Base-by-base conservation (phyloP, 257 asterid species). In the Ligustrum vulgare region DNA sequence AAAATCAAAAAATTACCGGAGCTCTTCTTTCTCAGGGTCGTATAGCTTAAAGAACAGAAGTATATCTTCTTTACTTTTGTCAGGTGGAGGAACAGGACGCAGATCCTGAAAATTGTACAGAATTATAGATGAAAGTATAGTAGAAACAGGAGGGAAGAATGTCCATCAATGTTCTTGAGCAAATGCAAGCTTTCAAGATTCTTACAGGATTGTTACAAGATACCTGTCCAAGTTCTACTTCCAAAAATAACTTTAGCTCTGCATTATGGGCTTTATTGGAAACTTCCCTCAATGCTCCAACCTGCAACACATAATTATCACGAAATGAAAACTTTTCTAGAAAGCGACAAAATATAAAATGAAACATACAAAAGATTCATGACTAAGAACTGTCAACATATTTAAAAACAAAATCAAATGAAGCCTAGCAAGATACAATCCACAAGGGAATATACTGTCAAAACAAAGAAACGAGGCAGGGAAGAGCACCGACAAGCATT, bases 1-100 rank as follows among this genome's bases (percentile, higher is more conserved):
- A 64, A 33, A 77, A 18, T 32, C 6, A 72, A 63, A 23, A 28
- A 56, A 63, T 67, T 89, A 95, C 99, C 97, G 82, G 43, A 93
- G 96, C 85, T 91, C 96, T 85, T 90, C 97, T 84, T 90, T 95
- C 84, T 87, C 96, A 28, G 98, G 97, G 73, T 95, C 89, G 83
- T 86, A 95, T 77, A 90, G 85, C 84, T 95, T 95, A 76, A 95
- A 93, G 84, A 95, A 95, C 71, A 95, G 89, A 78, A 95, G 87
- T 72, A 93, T 84, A 77, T 90, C 97, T 35, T 95, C 99, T 87
- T 87, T 95, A 35, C 35, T 89, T 85, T 86, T 93, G 54, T 90
- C 96, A 34, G 96, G 91, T 62, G 90, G 97, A 80, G 96, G 89
- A 71, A 82, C 72, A 36, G 90, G 94, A 68, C 20, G 84, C 43